Conservation (phyloP, 2,329 filamentous ascomycete species). For the Aspergillus neotritici region DNA sequence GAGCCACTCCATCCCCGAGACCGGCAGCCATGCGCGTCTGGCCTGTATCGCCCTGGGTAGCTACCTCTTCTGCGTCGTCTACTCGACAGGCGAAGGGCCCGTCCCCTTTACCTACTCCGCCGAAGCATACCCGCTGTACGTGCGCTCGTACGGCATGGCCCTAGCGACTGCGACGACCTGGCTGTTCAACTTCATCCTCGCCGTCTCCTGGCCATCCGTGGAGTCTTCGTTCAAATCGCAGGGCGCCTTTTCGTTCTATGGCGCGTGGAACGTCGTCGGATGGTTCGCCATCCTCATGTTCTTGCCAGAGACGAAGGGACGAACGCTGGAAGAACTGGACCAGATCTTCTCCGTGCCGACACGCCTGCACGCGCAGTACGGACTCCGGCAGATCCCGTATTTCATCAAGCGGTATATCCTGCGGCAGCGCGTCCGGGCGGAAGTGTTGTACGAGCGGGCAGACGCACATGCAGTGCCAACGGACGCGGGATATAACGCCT, state of each 20-base stretch:
- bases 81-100: conserved; percentile 56
- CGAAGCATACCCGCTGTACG: conserved; percentile 60
- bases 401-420: conserved; percentile 34
- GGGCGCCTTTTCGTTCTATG: conserved; percentile 51
- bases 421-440: conserved; percentile 35
- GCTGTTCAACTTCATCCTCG: conserved; percentile 53
- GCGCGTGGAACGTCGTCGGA: conserved; percentile 38
- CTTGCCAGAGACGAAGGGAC: conserved; percentile 39
- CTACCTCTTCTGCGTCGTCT: conserved; percentile 42
- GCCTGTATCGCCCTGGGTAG: conserved; percentile 41
- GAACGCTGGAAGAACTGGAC: conserved; percentile 45
- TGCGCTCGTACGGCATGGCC: conserved; percentile 58
- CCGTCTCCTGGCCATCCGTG: conserved; percentile 51
- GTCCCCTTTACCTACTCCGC: conserved; percentile 64
- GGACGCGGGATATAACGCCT: conserved; percentile 22
- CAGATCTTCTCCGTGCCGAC: conserved; percentile 52
- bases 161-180: conserved; percentile 58
- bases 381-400: conserved; percentile 34
- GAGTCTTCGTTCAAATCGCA: conserved; percentile 44
- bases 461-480: conserved; percentile 14
- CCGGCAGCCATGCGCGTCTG: conserved; percentile 29
- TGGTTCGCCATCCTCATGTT: conserved; percentile 43
- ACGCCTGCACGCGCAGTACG: conserved; percentile 37
- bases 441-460: conserved; percentile 33
- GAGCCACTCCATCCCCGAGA: conserved; percentile 46